Conservation (phyloP, 2,329 filamentous ascomycete genomes). For the Botrytis fragariae region DNA sequence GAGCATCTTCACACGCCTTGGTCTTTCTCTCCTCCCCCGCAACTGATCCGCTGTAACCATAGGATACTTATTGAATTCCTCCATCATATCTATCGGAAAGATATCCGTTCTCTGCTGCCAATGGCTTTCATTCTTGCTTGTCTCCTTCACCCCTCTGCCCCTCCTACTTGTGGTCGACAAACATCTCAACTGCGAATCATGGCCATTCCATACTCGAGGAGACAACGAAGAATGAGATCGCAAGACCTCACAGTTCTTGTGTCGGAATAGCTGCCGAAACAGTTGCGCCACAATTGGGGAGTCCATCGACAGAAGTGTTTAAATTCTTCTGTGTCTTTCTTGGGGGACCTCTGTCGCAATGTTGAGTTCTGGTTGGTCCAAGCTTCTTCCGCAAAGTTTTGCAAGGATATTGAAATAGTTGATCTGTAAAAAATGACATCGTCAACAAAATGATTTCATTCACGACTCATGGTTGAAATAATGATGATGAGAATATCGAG, state of each 20-base stretch:
- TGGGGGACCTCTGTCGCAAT: constrained; percentile 22
- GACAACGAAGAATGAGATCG: constrained; percentile 41
- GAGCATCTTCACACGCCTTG: constrained; percentile 90
- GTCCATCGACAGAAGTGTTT: constrained; percentile 56
- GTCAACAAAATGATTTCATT: constrained; percentile 3
- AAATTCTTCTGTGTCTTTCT: constrained; percentile 24
- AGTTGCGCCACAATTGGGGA: constrained; percentile 73
- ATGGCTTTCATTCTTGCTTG: constrained; percentile 57
- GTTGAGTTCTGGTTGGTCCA: constrained; percentile 37
- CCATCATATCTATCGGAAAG: constrained; percentile 71
- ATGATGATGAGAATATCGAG: constrained; percentile 23
- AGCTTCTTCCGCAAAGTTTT: constrained; percentile 37
- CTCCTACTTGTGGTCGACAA: constrained; percentile 26
- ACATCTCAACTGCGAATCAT: constrained; percentile 40
- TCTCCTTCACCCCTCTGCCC: constrained; percentile 22
- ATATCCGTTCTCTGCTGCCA: constrained; percentile 85
- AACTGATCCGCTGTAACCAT: constrained; percentile 81
- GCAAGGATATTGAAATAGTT: constrained; percentile 15
- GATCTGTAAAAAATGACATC: constrained; percentile 12
- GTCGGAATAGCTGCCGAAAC: constrained; percentile 81
- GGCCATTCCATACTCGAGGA: constrained; percentile 40
- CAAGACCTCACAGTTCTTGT: constrained; percentile 61
- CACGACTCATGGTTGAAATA: not conserved
- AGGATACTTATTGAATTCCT: constrained; percentile 80
- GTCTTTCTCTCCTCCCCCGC: constrained; percentile 69